Base-by-base conservation (phyloP, 768 basidiomycete species). In the Mycena vitilis region DNA sequence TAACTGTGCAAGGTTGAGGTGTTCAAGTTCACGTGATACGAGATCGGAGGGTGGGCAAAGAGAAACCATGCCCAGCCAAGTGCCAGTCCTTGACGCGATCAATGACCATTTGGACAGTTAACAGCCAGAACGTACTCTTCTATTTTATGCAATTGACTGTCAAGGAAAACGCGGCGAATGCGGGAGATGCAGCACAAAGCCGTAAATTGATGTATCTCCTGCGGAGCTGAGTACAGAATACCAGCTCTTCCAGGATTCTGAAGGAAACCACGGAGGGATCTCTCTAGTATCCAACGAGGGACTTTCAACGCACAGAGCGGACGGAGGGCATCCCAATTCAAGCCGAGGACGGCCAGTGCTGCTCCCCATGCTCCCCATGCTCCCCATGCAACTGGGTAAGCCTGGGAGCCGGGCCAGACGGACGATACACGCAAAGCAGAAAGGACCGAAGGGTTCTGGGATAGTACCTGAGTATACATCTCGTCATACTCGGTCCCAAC, bases 321-420 rank as follows among this genome's bases (percentile, higher is more conserved):
- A 3, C 23, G 63, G 25, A 58, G 63, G 2, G 42, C 47, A 12
- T 56, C 25, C 54, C 63, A 58, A 36, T n/a, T 56, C 20, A 65
- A n/a, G 0, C 47, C 36, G 5, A 65, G 47, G 37, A 65, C 20
- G 20, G 57, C 38, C 10, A 65, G 36, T 20, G 53, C n/a, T n/a
- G n/a, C n/a, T n/a, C n/a, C n/a, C n/a, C n/a, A n/a, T n/a, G n/a
- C n/a, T n/a, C n/a, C n/a, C n/a, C n/a, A 20, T 30, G 42, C 12
- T 2, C 4, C n/a, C 45, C 54, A 42, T n/a, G 30, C 30, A 30
- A 30, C 5, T 2, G 20, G 20, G 10, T 5, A 36, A 11, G 7
- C 5, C 45, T 5, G 10, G 11, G 30, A 30, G 30, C 30, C 30
- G 38, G 52, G 34, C 53, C 36, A 40, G 11, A 65, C 6, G 6